Base-by-base conservation (phyloP, 2,329 filamentous ascomycete genomes). In the Fusarium lateritium region DNA sequence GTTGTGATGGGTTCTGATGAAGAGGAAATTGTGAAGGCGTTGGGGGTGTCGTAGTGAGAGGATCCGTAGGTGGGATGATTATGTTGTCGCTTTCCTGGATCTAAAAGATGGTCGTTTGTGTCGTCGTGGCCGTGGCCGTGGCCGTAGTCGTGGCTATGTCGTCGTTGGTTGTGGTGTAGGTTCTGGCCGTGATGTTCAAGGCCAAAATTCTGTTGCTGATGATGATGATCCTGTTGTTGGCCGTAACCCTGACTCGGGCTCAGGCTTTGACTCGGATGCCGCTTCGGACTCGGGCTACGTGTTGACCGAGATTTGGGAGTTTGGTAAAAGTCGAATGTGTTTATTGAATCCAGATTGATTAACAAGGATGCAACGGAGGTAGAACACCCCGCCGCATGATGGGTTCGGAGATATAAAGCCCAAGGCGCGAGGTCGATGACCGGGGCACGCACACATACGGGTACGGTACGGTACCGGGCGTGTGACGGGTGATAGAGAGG, bases 261-360 rank as follows among this genome's bases (percentile, higher is more conserved):
- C 62, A 61, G 58, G 46, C 62, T 65, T 57, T 45, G 67, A 52
- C 31, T 60, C 56, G 53, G 51, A 56, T 44, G 61, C 61, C 54
- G 45, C 21, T 52, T 65, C 65, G 42, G 61, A 52, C 65, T 71
- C 56, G 69, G 68, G 56, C 54, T 71, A 69, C 61, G 68, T 58
- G 51, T 73, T 67, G 61, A 53, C 71, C 71, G 65, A 64, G 69
- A 45, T 49, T 62, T 70, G 49, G 43, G 64, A 62, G 71, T 45
- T 45, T 57, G 60, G 52, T 62, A 47, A 55, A 59, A 50, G 71
- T 75, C 74, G 56, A 81, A 43, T 68, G 74, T 73, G 57, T 82
- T 79, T 85, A 85, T 81, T 76, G 85, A 78, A 85, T 89, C 87
- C 87, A 89, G 84, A 78, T 80, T 88, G 85, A 84, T 79, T 69